Conservation (phyloP, 139 green algal species). For the Parachlorella kessleri region DNA sequence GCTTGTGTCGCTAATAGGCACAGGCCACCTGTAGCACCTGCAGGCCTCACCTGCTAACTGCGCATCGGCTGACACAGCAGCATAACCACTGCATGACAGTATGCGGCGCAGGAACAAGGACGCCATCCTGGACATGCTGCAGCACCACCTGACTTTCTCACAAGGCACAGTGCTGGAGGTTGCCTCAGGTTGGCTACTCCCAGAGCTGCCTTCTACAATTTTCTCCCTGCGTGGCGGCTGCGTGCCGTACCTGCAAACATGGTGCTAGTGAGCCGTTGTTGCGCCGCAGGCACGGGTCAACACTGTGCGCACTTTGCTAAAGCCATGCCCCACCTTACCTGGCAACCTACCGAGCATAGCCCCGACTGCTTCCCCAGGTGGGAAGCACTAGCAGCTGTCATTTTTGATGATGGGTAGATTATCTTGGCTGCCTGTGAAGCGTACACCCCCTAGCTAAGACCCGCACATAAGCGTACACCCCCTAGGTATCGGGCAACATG, state of each 20-base stretch:
- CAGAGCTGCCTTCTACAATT: too few species aligned
- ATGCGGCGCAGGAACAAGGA: slow-evolving; percentile 22
- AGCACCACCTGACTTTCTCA: neutral
- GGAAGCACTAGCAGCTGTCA: neutral
- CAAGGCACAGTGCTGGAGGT: slow-evolving; percentile 14
- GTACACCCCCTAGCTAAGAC: too few species aligned
- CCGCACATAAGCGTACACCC: neutral
- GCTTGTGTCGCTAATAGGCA: too few species aligned
- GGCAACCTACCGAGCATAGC: slow-evolving; percentile 50
- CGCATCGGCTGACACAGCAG: too few species aligned
- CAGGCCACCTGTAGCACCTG: too few species aligned
- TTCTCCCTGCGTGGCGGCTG: too few species aligned
- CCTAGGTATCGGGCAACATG: too few species aligned
- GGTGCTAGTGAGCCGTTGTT: too few species aligned
- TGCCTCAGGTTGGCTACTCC: slow-evolving; percentile 6
- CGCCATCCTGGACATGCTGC: slow-evolving; percentile 23
- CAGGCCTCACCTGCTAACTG: too few species aligned
- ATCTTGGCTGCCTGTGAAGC: too few species aligned
- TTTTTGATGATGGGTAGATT: neutral
- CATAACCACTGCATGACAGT: too few species aligned
- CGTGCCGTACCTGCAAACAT: too few species aligned
- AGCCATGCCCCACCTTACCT: slow-evolving; percentile 29
- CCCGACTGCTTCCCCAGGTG: neutral
- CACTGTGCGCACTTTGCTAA: slow-evolving; percentile 46
- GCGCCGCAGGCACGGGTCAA: slow-evolving; percentile 54